Conservation (phyloP, 1,284 basidiomycete species). For the Cryptococcus sp. region DNA sequence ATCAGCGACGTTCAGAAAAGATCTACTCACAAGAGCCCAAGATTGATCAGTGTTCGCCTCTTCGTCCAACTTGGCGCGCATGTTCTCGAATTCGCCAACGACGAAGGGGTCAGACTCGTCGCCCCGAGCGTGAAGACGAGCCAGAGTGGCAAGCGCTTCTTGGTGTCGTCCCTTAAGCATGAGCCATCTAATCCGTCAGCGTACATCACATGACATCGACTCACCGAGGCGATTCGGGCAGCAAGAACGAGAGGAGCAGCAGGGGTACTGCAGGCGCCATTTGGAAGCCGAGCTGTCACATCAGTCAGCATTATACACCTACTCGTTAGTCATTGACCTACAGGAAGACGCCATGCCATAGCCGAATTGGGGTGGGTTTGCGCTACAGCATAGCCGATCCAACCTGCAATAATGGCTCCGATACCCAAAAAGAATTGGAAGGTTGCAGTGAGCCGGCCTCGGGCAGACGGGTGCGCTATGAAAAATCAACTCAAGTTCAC, state of each 20-base stretch:
- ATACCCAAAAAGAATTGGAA: slow-evolving; percentile 62
- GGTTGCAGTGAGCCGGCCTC: slow-evolving; percentile 63
- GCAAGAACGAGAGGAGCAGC: slow-evolving; percentile 59
- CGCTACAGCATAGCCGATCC: slow-evolving; percentile 54
- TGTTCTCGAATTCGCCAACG: slow-evolving; percentile 49
- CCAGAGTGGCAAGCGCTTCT: slow-evolving; percentile 60
- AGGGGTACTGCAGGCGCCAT: slow-evolving; percentile 60
- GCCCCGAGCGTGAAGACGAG: slow-evolving; percentile 63
- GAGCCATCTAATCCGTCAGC: slow-evolving; percentile 60
- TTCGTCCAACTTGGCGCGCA: slow-evolving; percentile 45
- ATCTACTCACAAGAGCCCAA: slow-evolving; percentile 31
- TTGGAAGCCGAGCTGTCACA: slow-evolving; percentile 44
- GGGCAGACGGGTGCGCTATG: slow-evolving; percentile 61
- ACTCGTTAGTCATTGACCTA: slow-evolving; percentile 41
- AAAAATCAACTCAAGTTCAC: neutral
- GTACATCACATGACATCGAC: neutral
- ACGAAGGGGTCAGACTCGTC: slow-evolving; percentile 51
- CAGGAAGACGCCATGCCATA: slow-evolving; percentile 60
- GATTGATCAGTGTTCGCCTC: slow-evolving; percentile 48
- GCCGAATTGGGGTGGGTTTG: slow-evolving; percentile 35
- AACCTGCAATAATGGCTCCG: slow-evolving; percentile 54
- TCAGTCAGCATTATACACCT: neutral
- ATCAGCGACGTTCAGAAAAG: neutral
- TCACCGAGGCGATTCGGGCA: slow-evolving; percentile 60
- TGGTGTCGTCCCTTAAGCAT: slow-evolving; percentile 60